phyloP scores from a whole-genome alignment of 1,284 basidiomycete species.

The Microstroma glucosiphilum region DNA sequence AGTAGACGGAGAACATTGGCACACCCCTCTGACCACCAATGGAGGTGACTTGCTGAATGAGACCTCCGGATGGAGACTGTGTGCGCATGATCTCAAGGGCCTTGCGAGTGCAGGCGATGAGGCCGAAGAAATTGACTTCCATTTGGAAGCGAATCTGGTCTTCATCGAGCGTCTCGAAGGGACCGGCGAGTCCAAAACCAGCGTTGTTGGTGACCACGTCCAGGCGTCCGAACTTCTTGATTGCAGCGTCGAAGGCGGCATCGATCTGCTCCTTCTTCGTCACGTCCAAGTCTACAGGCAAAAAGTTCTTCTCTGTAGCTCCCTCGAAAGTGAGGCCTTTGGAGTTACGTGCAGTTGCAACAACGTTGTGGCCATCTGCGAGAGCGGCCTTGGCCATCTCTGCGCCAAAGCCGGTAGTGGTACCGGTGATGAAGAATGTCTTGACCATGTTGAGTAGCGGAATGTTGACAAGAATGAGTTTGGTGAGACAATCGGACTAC shows the following conservation, averaged over 20 bases:
- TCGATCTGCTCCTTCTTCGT: slow-evolving; percentile 41
- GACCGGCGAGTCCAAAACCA: slow-evolving; percentile 46
- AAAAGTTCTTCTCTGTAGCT: slow-evolving; percentile 21
- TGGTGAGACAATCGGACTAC: too few species aligned
- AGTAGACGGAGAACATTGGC: slow-evolving; percentile 49
- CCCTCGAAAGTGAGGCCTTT: slow-evolving; percentile 19
- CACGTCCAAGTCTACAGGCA: slow-evolving; percentile 40
- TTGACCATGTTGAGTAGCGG: slow-evolving; percentile 19
- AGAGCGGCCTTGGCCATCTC: slow-evolving; percentile 71
- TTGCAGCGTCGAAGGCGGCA: slow-evolving; percentile 45
- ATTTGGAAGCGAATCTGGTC: slow-evolving; percentile 33
- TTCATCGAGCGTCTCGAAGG: slow-evolving; percentile 50
- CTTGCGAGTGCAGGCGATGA: slow-evolving; percentile 44
- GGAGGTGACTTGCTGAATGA: slow-evolving; percentile 48
- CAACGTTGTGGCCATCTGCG: slow-evolving; percentile 41
- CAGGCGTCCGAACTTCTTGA: slow-evolving; percentile 51
- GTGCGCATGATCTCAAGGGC: slow-evolving; percentile 45
- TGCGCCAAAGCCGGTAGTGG: slow-evolving; percentile 51
- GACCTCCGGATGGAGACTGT: slow-evolving; percentile 38
- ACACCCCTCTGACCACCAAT: slow-evolving; percentile 50
- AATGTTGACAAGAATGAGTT: too few species aligned
- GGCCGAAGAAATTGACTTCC: slow-evolving; percentile 52
- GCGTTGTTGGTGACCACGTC: slow-evolving; percentile 55
- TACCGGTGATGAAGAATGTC: slow-evolving; percentile 50
- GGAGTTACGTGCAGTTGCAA: slow-evolving; percentile 38